Conservation (phyloP, 805 yeast species). For the Phaffomyces opuntiae region DNA sequence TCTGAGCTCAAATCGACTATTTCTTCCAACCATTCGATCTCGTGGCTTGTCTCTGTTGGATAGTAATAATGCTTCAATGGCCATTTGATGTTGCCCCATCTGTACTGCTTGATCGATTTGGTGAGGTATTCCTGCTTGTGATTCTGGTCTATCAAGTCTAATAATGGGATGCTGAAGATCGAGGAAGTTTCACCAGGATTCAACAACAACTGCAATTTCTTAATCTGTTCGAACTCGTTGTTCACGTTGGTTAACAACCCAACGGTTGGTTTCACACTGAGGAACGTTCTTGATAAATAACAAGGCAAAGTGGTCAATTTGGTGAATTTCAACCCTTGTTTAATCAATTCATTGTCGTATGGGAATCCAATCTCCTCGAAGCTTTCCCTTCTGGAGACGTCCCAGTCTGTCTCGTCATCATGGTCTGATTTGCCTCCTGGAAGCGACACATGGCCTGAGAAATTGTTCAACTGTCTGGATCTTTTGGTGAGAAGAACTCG, state of each 20-base stretch:
- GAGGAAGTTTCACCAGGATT: slow-evolving; percentile 77
- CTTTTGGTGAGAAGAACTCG: slow-evolving; percentile 76
- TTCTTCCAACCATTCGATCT: slow-evolving; percentile 56
- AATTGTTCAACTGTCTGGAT: slow-evolving; percentile 57
- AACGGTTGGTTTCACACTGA: slow-evolving; percentile 78
- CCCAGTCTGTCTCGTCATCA: slow-evolving; percentile 58
- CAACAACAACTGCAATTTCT: slow-evolving; percentile 36
- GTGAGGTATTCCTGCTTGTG: slow-evolving; percentile 26
- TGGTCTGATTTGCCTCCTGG: slow-evolving; percentile 92
- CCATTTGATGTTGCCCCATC: slow-evolving; percentile 75
- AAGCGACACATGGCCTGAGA: slow-evolving; percentile 85
- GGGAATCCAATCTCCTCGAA: slow-evolving; percentile 81
- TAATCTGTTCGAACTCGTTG: slow-evolving; percentile 15
- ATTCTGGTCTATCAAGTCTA: slow-evolving; percentile 40
- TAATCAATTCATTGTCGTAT: slow-evolving; percentile 35
- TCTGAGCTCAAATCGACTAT: slow-evolving; percentile 55
- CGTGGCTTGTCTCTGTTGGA: slow-evolving; percentile 45
- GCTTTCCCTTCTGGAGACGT: slow-evolving; percentile 76
- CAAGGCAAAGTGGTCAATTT: slow-evolving; percentile 63
- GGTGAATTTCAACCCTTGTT: slow-evolving; percentile 51
- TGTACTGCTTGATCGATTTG: slow-evolving; percentile 28
- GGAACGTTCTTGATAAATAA: slow-evolving; percentile 72
- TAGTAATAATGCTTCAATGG: slow-evolving; percentile 54
- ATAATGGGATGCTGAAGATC: slow-evolving; percentile 62
- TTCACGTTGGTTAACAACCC: slow-evolving; percentile 44